These are phyloP conservation scores for Ammopiptanthus mongolicus DNA, from an alignment of 306 rosid species.

Conservation along the genomic window DNA sequence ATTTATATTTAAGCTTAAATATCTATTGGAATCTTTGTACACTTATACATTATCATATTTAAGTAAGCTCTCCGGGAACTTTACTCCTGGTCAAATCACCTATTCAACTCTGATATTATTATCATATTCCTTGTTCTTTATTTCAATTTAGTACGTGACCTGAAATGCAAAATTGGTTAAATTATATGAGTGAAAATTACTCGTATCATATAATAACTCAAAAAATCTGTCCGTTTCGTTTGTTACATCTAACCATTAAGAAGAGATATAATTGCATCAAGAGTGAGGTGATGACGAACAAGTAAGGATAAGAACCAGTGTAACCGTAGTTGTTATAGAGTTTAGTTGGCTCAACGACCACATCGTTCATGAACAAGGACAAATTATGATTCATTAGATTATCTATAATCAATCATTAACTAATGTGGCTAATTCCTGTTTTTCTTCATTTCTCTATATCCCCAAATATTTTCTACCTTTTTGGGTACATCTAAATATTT, in stretches of 20 bases:
- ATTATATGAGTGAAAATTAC: background rate
- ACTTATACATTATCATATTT: background rate
- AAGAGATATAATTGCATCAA: background rate
- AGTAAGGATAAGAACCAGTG: slow-evolving; percentile 19
- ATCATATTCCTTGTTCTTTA: background rate
- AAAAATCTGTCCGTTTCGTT: background rate
- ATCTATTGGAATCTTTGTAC: background rate
- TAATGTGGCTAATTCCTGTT: background rate
- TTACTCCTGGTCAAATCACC: background rate
- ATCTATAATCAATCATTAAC: background rate
- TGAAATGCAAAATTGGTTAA: background rate
- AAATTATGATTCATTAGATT: background rate
- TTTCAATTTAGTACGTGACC: background rate
- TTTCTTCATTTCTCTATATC: background rate
- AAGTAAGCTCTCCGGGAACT: background rate
- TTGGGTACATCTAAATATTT: background rate
- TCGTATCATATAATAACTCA: background rate
- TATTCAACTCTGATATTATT: background rate
- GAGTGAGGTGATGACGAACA: slow-evolving; percentile 16
- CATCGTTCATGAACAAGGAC: background rate
- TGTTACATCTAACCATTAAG: background rate
- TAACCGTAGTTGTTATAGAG: background rate
- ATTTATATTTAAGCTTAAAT: too few relatives aligned
- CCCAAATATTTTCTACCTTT: background rate
- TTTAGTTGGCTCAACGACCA: slow-evolving; percentile 26